These are phyloP conservation scores for Penicillium sp. DNA, from an alignment of 2,329 filamentous ascomycete genomes.

Conservation along the genomic window DNA sequence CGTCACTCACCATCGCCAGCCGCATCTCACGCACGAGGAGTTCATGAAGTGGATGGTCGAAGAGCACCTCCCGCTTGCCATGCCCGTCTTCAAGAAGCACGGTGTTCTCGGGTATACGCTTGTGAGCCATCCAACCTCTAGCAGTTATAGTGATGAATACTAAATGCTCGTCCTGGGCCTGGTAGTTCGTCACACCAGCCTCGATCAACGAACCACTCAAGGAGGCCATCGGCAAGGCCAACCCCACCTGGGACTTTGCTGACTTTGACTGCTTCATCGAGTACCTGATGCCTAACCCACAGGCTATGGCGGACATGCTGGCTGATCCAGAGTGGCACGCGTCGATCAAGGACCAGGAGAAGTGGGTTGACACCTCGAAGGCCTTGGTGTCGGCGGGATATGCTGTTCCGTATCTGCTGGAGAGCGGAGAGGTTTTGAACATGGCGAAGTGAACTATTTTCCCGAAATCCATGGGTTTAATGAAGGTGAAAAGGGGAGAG, in stretches of 20 bases:
- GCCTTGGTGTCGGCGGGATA: constrained; percentile 25
- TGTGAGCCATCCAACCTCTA: constrained; percentile 16
- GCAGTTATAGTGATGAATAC: too few species aligned
- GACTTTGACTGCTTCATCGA: constrained; percentile 30
- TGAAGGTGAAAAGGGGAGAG: background rate
- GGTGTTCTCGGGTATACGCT: constrained; percentile 24
- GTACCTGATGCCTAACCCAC: constrained; percentile 21
- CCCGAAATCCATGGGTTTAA: background rate
- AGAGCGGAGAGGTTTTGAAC: constrained; percentile 23
- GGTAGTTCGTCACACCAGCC: constrained; percentile 5
- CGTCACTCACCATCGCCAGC: constrained; percentile 26
- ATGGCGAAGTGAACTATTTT: constrained; percentile 5
- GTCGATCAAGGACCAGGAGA: constrained; percentile 25
- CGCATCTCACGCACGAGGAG: constrained; percentile 26
- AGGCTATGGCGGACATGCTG: constrained; percentile 20
- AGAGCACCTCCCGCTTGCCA: constrained; percentile 25
- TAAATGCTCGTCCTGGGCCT: background rate
- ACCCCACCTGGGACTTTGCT: constrained; percentile 16
- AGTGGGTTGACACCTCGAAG: constrained; percentile 26
- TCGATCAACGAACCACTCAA: constrained; percentile 3
- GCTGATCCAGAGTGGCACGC: constrained; percentile 24
- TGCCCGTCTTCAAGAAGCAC: constrained; percentile 26
- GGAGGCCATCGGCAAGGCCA: constrained; percentile 13
- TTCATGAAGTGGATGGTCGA: constrained; percentile 31
- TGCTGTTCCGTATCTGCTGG: constrained; percentile 22